Evolutionary conservation across 257 asterid species (phyloP).

Genomic region (Jasminum sambac): DNA sequence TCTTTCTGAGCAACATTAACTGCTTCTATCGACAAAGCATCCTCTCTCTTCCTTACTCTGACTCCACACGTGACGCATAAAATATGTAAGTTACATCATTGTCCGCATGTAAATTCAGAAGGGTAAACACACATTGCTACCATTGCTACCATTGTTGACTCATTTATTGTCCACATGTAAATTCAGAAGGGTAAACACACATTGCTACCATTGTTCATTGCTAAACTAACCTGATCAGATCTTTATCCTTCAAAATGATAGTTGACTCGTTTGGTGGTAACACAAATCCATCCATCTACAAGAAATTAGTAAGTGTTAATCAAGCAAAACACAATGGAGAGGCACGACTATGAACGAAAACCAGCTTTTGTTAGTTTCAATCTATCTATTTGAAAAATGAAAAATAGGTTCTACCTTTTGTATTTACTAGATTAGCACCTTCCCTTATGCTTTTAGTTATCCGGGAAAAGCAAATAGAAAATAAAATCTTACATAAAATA

Average conservation of each 20-base stretch:
- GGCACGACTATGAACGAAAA: not conserved
- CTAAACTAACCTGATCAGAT: conserved; percentile 65
- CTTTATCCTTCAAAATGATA: conserved; percentile 61
- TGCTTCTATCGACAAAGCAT: conserved; percentile 43
- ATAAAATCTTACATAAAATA: not conserved
- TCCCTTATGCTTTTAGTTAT: not conserved
- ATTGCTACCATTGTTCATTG: not conserved
- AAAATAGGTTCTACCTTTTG: not conserved
- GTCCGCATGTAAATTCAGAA: conserved; percentile 13
- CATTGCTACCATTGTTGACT: not conserved
- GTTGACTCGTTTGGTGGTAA: conserved; percentile 77
- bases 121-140: not conserved
- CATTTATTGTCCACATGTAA: conserved; percentile 22
- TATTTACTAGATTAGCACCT: not conserved
- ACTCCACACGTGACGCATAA: conserved; percentile 15
- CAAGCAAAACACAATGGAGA: not conserved
- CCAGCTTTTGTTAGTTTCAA: not conserved
- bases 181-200: not conserved
- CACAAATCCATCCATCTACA: conserved; percentile 79
- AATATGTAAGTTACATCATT: conserved; percentile 10
- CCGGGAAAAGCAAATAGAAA: too few species aligned
- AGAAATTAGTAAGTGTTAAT: conserved; percentile 11
- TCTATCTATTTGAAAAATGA: conserved; percentile 6
- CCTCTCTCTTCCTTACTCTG: conserved; percentile 67
- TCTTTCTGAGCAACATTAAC: conserved; percentile 35